Evolutionary conservation across 1,139 yeast genomes (phyloP).

Genomic region (Kurtzmaniella quercitrusa): DNA sequence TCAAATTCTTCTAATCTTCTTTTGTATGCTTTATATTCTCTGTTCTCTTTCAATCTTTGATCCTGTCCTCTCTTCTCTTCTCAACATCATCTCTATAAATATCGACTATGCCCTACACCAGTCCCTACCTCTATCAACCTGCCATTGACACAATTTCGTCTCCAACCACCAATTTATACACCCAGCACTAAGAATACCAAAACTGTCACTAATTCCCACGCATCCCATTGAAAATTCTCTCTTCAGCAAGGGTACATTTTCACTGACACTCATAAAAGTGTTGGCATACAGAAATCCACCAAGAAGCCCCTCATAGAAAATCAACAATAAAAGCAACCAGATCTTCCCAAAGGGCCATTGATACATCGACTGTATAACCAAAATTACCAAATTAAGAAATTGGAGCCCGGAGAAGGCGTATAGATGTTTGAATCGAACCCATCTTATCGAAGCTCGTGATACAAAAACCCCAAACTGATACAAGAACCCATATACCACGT

Average conservation of each 20-base stretch:
- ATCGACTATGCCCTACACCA: conserved; percentile 42
- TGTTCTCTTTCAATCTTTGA: neutral
- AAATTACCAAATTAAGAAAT: conserved; percentile 54
- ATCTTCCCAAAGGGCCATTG: conserved; percentile 53
- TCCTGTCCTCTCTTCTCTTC: conserved; percentile 1
- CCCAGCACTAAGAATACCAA: conserved; percentile 84
- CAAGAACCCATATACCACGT: conserved; percentile 88
- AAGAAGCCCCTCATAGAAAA: conserved; percentile 81
- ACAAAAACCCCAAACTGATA: conserved; percentile 92
- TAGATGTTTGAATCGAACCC: conserved; percentile 54
- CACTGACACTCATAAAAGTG: conserved; percentile 76
- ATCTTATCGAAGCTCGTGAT: conserved; percentile 76
- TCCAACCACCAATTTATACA: conserved; percentile 71
- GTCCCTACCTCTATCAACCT: conserved; percentile 57
- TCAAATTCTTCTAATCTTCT: too few species aligned
- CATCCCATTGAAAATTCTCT: conserved; percentile 90
- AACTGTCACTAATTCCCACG: conserved; percentile 89
- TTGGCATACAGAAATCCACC: conserved; percentile 92
- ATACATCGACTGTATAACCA: conserved; percentile 61
- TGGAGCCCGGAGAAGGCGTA: conserved; percentile 67
- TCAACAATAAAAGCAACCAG: conserved; percentile 56
- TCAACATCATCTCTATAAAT: neutral
- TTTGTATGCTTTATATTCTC: too few species aligned
- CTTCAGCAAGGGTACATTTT: conserved; percentile 47
- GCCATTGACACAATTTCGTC: conserved; percentile 64